Evolutionary conservation across 1,139 yeast species (phyloP).

Genomic region (Candida sojae): DNA sequence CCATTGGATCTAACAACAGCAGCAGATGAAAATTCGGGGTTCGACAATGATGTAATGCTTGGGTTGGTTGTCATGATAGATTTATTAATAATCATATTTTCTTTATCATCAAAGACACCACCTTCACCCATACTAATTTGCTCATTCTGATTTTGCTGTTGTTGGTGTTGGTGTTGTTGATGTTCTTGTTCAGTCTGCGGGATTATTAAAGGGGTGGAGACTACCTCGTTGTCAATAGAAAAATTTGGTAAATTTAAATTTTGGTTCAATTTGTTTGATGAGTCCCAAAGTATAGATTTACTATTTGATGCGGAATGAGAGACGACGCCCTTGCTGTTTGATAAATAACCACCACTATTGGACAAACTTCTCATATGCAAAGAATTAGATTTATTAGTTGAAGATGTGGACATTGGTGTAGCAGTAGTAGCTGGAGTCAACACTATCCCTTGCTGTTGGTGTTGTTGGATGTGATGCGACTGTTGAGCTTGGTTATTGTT

Average conservation of each 20-base stretch:
- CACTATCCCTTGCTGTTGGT: slow-evolving; percentile 5
- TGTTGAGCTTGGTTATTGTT: background rate
- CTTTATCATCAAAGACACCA: slow-evolving; percentile 6
- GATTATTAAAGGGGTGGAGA: slow-evolving; percentile 15
- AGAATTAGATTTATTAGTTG: slow-evolving; percentile 6
- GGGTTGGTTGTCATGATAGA: background rate
- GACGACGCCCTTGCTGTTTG: background rate
- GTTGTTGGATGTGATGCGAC: slow-evolving; percentile 3
- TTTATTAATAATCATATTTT: slow-evolving; percentile 7
- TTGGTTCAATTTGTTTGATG: slow-evolving; percentile 26
- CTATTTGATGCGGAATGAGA: slow-evolving; percentile 7
- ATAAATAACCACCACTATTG: slow-evolving; percentile 2
- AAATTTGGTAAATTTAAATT: slow-evolving; percentile 31
- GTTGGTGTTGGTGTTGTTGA: background rate
- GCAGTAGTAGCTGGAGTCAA: slow-evolving; percentile 13
- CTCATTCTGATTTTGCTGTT: background rate
- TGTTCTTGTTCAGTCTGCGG: slow-evolving; percentile 7
- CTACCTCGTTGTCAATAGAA: slow-evolving; percentile 22
- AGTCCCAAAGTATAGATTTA: slow-evolving; percentile 31
- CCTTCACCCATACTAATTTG: background rate
- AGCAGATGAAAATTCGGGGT: slow-evolving; percentile 3
- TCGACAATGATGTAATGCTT: slow-evolving; percentile 5
- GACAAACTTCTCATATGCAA: slow-evolving; percentile 14
- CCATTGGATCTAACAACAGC: background rate
- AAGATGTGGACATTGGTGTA: slow-evolving; percentile 10